These are phyloP conservation scores for Actinidia arguta DNA, from an alignment of 179 eudicot genomes.

Conservation along the genomic window DNA sequence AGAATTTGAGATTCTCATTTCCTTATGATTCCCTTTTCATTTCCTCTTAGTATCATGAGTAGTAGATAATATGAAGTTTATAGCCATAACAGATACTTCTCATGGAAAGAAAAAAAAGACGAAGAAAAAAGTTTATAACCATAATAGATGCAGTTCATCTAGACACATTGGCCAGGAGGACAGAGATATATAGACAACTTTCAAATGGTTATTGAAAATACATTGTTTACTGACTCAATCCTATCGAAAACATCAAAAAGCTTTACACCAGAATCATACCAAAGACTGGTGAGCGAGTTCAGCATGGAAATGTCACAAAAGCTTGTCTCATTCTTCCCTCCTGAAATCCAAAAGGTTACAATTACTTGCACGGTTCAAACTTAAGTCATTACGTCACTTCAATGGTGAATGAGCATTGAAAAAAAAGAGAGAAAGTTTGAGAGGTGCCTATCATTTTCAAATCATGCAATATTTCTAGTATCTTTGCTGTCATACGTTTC, in stretches of 20 bases:
- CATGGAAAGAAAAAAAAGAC: too few species aligned
- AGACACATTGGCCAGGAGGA: constrained; percentile 1
- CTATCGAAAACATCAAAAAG: not conserved
- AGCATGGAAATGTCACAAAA: constrained; percentile 87
- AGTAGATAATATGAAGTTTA: not conserved
- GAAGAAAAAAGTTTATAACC: not conserved
- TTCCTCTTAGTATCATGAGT: too few species aligned
- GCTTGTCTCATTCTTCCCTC: constrained; percentile 99
- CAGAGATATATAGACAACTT: not conserved
- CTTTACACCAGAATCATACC: constrained; percentile 45
- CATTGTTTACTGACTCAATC: not conserved
- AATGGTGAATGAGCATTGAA: not conserved
- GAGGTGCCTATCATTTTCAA: not conserved
- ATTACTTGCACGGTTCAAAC: not conserved
- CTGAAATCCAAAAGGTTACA: constrained; percentile 38
- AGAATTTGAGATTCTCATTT: not conserved
- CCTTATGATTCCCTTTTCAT: not conserved
- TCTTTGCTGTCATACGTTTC: not conserved
- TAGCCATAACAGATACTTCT: not conserved
- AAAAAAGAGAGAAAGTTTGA: too few species aligned
- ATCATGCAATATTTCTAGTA: not conserved
- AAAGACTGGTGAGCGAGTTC: constrained; percentile 85
- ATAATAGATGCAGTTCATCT: not conserved
- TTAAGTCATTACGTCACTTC: not conserved
- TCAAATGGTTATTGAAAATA: not conserved